Base-by-base conservation (phyloP, 495 filamentous ascomycete genomes). In the Penicillium macrosclerotiorum region DNA sequence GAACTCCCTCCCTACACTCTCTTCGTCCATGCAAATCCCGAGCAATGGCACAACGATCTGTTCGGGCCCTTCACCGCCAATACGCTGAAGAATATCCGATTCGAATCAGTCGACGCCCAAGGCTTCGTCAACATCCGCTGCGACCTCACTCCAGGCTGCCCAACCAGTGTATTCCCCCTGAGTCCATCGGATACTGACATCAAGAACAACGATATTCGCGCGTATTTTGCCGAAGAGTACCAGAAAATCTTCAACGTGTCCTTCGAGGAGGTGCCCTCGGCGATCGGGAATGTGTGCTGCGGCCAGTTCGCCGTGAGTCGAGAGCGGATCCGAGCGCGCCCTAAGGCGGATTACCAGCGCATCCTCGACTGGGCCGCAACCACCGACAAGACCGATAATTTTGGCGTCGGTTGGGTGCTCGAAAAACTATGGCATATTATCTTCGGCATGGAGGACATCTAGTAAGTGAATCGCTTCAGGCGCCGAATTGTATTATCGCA, bases 221-320 rank as follows among this genome's bases (percentile, higher is more conserved):
- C 63, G 2, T 55, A 51, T 25, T 67, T 73, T 41, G 44, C 63
- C 1, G 44, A 62, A 19, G 57, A 63, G 12, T 73, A 73, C 45
- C 54, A 59, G 45, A 49, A 60, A 2, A 49, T 72, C 0, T 62
- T 72, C n/a, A 39, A 53, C 11, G 62, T 63, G 4, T 20, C 44
- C 0, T 11, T 35, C 5, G 54, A 63, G 0, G 32, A 65, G 12
- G 69, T 72, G 0, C 74, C 72, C 2, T 51, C 54, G 8, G 44
- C 52, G 6, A 67, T 76, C 12, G 72, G 72, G 8, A 68, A 69
- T 16, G 60, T 71, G 13, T 78, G 75, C 52, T 78, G 75, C 37
- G 75, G 63, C 0, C 75, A 78, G 44, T 78, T 78, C 42, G 73
- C 69, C 7, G 68, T 70, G 2, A 71, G 68, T 18, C 63, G 67